Evolutionary conservation across 805 yeast genomes (phyloP).

Genomic region (Candida adriatica): DNA sequence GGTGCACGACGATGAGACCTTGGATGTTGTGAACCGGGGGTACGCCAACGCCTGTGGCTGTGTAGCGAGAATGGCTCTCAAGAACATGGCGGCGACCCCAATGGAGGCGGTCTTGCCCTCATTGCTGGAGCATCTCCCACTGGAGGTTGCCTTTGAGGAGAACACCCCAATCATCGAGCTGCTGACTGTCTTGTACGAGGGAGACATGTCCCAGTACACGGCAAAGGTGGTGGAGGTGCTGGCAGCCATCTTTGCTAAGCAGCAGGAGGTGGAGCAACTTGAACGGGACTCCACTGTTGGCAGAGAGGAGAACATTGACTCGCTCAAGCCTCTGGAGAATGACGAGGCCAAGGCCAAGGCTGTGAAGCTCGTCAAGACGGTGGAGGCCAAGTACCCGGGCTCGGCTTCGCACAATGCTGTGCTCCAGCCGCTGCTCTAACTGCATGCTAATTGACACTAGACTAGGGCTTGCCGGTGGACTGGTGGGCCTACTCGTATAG

Average conservation of each 20-base stretch:
- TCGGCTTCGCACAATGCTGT: constrained; percentile 42
- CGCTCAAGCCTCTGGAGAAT: constrained; percentile 69
- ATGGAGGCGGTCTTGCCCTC: constrained; percentile 68
- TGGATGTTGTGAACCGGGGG: constrained; percentile 74
- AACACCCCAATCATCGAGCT: constrained; percentile 84
- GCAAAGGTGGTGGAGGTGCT: constrained; percentile 62
- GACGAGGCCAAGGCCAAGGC: constrained; percentile 61
- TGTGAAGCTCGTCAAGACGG: constrained; percentile 62
- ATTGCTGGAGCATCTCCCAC: constrained; percentile 73
- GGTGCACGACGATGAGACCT: constrained; percentile 68
- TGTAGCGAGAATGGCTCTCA: constrained; percentile 84
- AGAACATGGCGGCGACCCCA: constrained; percentile 68
- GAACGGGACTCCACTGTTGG: constrained; percentile 73
- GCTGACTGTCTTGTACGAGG: constrained; percentile 63
- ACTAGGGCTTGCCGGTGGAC: too few relatives aligned
- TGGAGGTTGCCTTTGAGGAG: constrained; percentile 86
- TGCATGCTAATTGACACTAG: too few relatives aligned
- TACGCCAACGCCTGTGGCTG: constrained; percentile 96
- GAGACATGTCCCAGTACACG: constrained; percentile 45
- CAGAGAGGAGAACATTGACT: constrained; percentile 75
- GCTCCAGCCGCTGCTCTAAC: constrained; percentile 27
- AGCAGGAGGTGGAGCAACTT: constrained; percentile 63
- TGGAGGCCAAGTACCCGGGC: constrained; percentile 61
- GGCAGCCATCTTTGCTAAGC: constrained; percentile 65
- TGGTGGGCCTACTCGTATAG: too few relatives aligned